Evolutionary conservation across 352 stramenopile species (phyloP).

Genomic region (Pythium grandisporangium): DNA sequence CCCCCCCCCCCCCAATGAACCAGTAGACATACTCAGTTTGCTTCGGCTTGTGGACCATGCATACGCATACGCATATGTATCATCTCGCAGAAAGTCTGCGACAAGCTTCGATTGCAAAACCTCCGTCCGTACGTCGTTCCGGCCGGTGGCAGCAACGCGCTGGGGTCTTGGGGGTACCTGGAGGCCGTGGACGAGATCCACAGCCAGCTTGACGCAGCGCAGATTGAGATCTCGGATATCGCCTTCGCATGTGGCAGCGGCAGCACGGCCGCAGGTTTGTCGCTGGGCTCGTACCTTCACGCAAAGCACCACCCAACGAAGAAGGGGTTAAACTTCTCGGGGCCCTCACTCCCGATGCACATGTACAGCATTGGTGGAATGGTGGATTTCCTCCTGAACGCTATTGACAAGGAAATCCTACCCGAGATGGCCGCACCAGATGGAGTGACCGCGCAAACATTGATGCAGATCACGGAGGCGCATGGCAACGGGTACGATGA

Average conservation of each 20-base stretch:
- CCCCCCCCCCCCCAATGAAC: too few relatives aligned
- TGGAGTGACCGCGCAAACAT: slow-evolving; percentile 5
- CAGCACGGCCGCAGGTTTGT: slow-evolving; percentile 68
- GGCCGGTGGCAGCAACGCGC: slow-evolving; percentile 84
- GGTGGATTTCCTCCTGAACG: slow-evolving; percentile 14
- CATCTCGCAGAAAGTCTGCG: slow-evolving; percentile 32
- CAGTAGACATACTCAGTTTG: too few relatives aligned
- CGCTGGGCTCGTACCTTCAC: slow-evolving; percentile 49
- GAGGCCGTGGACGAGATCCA: slow-evolving; percentile 87
- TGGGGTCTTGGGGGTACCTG: slow-evolving; percentile 92
- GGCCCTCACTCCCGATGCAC: slow-evolving; percentile 9
- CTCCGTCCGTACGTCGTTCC: slow-evolving; percentile 74
- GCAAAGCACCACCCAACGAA: slow-evolving; percentile 1
- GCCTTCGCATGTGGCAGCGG: slow-evolving; percentile 80
- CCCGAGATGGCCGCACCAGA: slow-evolving; percentile 7
- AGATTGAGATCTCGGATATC: slow-evolving; percentile 60
- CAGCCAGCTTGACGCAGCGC: slow-evolving; percentile 49
- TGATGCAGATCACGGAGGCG: slow-evolving; percentile 14
- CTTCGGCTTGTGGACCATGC: too few relatives aligned
- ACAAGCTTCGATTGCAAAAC: slow-evolving; percentile 39
- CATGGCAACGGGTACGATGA: slow-evolving; percentile 14
- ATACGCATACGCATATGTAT: too few relatives aligned
- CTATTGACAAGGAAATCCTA: slow-evolving; percentile 13
- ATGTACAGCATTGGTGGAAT: slow-evolving; percentile 15
- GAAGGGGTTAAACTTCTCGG: slow-evolving; percentile 2